phyloP scores from a whole-genome alignment of 139 green algal species.

The Coccomyxa sp. region DNA sequence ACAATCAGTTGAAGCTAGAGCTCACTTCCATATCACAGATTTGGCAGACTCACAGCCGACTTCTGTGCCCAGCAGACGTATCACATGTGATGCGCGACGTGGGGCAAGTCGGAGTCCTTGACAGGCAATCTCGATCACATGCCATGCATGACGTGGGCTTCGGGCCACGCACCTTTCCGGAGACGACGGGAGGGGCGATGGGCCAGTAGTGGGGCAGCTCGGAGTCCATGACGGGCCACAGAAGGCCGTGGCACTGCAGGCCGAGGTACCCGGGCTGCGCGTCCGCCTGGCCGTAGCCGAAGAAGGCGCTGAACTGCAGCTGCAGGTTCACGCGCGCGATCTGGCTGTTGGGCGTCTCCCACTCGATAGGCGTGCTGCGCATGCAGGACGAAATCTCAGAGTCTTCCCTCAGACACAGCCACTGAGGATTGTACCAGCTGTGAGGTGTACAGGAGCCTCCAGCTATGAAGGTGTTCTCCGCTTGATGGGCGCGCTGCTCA shows the following conservation, averaged over 20 bases:
- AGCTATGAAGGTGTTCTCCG: neutral
- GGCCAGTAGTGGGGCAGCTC: slow-evolving; percentile 6
- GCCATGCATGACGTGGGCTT: no score
- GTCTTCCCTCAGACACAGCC: neutral
- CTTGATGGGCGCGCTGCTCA: neutral
- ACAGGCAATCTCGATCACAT: no score
- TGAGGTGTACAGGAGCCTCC: neutral
- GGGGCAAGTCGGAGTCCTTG: no score
- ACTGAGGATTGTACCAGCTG: neutral
- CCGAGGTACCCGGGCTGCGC: neutral
- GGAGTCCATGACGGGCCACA: slow-evolving; percentile 4
- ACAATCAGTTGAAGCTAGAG: no score
- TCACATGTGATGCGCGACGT: no score
- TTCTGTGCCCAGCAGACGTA: no score
- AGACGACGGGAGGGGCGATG: slow-evolving; percentile 8
- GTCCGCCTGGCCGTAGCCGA: slow-evolving; percentile 54
- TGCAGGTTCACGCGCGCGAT: slow-evolving; percentile 4
- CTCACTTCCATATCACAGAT: no score
- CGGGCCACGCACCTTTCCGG: slow-evolving; percentile 9
- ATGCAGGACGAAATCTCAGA: neutral
- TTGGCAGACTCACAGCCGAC: no score
- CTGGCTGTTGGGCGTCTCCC: neutral
- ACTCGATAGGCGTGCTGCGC: neutral
- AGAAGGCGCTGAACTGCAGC: slow-evolving; percentile 44
- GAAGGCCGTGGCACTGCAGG: slow-evolving; percentile 10